Evolutionary conservation across 176 grass and related monocot species (phyloP), one percentile per base, ranked within the genome.

Genomic region (Rhynchospora breviuscula): DNA sequence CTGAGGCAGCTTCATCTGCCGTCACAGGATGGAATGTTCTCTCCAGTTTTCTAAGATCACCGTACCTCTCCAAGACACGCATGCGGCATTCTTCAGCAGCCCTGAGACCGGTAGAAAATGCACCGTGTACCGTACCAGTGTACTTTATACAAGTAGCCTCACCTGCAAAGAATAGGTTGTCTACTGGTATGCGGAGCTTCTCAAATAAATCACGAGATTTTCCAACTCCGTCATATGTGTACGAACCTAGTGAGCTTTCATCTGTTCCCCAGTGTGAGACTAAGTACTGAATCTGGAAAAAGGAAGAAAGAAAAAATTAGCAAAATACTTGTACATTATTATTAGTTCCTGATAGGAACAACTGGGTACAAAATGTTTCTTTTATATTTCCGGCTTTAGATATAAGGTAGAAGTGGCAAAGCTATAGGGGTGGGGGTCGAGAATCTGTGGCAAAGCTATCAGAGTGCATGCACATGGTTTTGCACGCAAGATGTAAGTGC

Each of bases 111-210:
- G 97, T 99, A 70, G 97, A 99, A 87, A 88, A 99, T 29, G 97
- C 97, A 2, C 89, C 97, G 0, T 99, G 97, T 25, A 99, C 97
- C 1, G 97, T 92, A 25, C 97, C 97, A 0, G 97, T 96, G 88
- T 90, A 99, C 44, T 99, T 91, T 73, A 93, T 43, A 69, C 97
- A 95, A 0, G 97, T 95, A 1, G 97, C 97, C 83, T 99, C 97
- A 57, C 97, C 97, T 0, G 97, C 97, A 14, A 99, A 99, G 89
- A 99, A 99, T 4, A 99, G 87, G 72, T 99, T 99, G 85, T 99
- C 97, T 4, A 96, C 93, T 0, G 97, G 97, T 81, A 93, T 90
- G 7, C 97, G 93, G 59, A 99, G 86, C 72, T 91, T 91, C 91
- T 99, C 97, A 0, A 88, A 99, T 22, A 95, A 85, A 63, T 92